Percentiles rank a stretch among this genome's conserved stretches.
Conservation (phyloP, 495 filamentous ascomycete species). For the Tetracladium setigerum region DNA sequence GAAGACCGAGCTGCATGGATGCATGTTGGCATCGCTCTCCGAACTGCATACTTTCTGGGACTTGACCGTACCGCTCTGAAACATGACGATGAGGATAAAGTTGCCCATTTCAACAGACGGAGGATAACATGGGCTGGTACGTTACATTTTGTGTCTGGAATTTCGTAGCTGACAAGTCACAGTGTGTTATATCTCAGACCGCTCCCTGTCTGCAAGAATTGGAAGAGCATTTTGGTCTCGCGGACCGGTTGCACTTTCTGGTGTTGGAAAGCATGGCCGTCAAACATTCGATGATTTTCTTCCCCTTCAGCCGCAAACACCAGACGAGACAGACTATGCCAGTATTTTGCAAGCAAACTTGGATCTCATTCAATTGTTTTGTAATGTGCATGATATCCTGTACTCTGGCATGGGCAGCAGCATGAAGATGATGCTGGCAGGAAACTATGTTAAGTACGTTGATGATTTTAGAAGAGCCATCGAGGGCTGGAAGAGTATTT, state of each 20-base stretch:
- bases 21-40: conserved; percentile 53
- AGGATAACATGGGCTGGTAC: conserved; percentile 52
- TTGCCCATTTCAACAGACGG: conserved; percentile 38
- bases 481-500: conserved; percentile 52
- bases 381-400: conserved; percentile 56
- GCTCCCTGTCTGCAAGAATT: conserved; percentile 52
- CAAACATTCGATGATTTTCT: conserved; percentile 47
- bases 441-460: conserved; percentile 59
- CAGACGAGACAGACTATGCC: conserved; percentile 53
- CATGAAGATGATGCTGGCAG: conserved; percentile 53
- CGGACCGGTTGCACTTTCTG: conserved; percentile 53
- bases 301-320: conserved; percentile 41
- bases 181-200: conserved; percentile 51
- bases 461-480: conserved; percentile 56
- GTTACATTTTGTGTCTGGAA: neutral
- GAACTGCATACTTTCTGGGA: conserved; percentile 52
- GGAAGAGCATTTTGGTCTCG: conserved; percentile 60
- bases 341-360: conserved; percentile 54
- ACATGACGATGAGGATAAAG: conserved; percentile 37
- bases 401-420: conserved; percentile 57
- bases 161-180: neutral
- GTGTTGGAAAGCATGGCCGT: conserved; percentile 29
- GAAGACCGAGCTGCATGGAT: conserved; percentile 61
- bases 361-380: conserved; percentile 55
- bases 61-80: conserved; percentile 50